Conservation (phyloP, 1,139 yeast genomes). For the Debaryomycetaceae sp. region DNA sequence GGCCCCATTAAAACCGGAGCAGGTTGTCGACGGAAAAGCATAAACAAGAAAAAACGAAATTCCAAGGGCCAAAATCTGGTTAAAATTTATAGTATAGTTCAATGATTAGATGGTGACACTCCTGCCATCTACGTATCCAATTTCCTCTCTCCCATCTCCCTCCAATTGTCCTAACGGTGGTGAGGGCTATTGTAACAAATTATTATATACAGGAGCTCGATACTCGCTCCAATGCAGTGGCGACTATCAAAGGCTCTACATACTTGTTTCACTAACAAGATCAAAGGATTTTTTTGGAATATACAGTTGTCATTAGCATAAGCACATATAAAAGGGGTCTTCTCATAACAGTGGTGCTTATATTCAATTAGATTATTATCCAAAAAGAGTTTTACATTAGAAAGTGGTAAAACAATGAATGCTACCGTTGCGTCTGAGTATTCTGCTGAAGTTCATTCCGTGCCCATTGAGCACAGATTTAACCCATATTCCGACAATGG, state of each 20-base stretch:
- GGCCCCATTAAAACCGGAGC: too few relatives aligned
- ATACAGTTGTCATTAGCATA: not conserved
- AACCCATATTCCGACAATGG: slow-evolving; percentile 97
- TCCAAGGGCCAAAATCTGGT: too few relatives aligned
- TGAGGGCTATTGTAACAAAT: too few relatives aligned
- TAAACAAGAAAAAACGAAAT: too few relatives aligned
- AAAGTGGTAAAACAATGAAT: slow-evolving; percentile 14
- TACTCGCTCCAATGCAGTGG: not conserved
- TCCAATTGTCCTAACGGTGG: too few relatives aligned
- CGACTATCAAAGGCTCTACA: not conserved
- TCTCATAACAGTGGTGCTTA: not conserved
- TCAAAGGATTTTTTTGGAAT: not conserved
- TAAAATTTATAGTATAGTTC: too few relatives aligned
- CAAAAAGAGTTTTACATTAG: not conserved
- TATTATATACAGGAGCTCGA: too few relatives aligned
- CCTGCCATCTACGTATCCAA: too few relatives aligned
- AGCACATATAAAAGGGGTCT: not conserved
- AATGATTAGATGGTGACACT: too few relatives aligned
- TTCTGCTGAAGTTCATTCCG: slow-evolving; percentile 46
- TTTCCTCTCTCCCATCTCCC: too few relatives aligned
- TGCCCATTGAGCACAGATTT: slow-evolving; percentile 89
- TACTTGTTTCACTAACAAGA: not conserved
- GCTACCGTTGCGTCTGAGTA: slow-evolving; percentile 61
- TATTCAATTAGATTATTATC: not conserved
- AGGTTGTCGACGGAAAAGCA: too few relatives aligned